These are phyloP conservation scores for Solanum chmielewskii DNA, from an alignment of 257 asterid species.

Conservation along the genomic window DNA sequence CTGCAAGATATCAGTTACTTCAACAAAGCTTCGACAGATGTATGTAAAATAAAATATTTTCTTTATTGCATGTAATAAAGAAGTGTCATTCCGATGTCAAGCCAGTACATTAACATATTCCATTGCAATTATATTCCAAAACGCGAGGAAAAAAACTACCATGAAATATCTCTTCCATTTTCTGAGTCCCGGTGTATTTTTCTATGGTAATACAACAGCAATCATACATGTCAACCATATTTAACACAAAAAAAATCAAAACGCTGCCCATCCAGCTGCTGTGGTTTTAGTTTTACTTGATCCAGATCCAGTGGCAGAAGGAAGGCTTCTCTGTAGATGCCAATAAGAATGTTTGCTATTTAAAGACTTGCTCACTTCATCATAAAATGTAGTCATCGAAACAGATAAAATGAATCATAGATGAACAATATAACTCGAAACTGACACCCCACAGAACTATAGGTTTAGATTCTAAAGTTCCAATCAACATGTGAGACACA, in stretches of 20 bases:
- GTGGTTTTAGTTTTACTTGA: slow-evolving; percentile 47
- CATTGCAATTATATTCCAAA: not conserved
- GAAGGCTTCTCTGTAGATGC: slow-evolving; percentile 72
- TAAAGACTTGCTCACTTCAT: not conserved
- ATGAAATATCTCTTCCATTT: not conserved
- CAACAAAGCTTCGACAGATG: not conserved
- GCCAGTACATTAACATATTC: not conserved
- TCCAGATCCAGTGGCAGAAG: slow-evolving; percentile 50
- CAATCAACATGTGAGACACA: not conserved
- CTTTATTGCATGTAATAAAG: not conserved
- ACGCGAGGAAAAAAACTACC: not conserved
- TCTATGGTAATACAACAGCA: slow-evolving; percentile 32
- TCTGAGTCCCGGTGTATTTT: slow-evolving; percentile 9
- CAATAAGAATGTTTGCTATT: not conserved
- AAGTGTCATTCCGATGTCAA: not conserved
- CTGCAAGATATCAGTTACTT: not conserved
- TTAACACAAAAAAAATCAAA: slow-evolving; percentile 24
- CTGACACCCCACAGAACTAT: not conserved
- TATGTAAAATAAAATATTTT: not conserved
- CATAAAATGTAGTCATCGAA: not conserved
- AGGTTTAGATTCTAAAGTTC: not conserved
- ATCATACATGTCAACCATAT: slow-evolving; percentile 12
- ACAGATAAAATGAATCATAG: not conserved
- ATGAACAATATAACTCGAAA: not conserved
- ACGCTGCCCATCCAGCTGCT: slow-evolving; percentile 99